Conservation (phyloP, 1,139 yeast genomes). For the Pichia sp. region DNA sequence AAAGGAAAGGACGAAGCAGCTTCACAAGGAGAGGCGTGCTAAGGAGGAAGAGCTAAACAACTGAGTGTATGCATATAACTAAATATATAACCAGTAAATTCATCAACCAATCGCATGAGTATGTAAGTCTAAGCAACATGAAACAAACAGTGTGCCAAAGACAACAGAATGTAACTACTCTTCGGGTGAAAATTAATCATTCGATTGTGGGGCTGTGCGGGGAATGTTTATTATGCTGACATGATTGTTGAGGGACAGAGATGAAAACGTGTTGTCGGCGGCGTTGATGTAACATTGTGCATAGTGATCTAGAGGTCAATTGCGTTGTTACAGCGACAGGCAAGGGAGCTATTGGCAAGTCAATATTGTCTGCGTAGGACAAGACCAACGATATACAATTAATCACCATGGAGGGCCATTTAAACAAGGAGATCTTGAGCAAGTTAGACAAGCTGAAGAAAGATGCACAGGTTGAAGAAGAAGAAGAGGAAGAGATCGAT, state of each 20-base stretch:
- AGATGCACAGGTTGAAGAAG: conserved; percentile 5
- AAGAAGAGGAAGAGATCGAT: conserved; percentile 9
- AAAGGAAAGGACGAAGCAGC: conserved; percentile 8
- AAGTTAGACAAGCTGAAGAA: conserved; percentile 4
- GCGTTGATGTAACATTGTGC: background rate
- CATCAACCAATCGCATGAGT: too few species aligned
- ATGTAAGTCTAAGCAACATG: background rate
- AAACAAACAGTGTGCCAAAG: background rate
- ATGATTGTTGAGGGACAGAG: background rate
- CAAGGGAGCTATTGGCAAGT: background rate
- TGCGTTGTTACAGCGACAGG: background rate
- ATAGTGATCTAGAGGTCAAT: background rate
- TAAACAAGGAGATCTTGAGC: conserved; percentile 4
- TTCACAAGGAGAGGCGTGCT: conserved; percentile 2
- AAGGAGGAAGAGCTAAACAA: conserved; percentile 6
- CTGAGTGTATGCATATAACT: background rate
- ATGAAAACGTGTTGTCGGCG: background rate
- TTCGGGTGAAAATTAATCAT: background rate
- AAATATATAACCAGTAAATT: too few species aligned
- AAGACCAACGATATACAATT: background rate
- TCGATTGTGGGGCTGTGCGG: background rate
- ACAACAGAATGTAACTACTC: background rate
- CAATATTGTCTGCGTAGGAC: background rate
- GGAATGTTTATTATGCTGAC: background rate
- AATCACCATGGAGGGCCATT: background rate